A percentile compares a stretch with the other conserved stretches of the same genome.
Evolutionary conservation across 2,329 filamentous ascomycete genomes (phyloP).

Genomic region (Trichoderma cornu-damae): DNA sequence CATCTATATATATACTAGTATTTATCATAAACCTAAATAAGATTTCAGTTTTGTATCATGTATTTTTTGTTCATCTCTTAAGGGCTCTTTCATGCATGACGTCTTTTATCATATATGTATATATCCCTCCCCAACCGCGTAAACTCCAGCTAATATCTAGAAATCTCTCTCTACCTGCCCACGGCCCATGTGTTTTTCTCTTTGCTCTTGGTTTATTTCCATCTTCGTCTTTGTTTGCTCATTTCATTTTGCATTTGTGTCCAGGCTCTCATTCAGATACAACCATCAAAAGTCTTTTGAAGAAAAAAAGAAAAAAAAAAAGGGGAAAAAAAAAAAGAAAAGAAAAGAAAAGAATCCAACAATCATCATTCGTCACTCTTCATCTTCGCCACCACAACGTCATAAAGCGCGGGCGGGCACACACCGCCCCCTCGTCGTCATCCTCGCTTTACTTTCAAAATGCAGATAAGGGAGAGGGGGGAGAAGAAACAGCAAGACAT

Average conservation of each 20-base stretch:
- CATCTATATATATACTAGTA: background rate
- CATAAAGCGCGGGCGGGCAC: background rate
- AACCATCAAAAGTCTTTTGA: slow-evolving; percentile 1
- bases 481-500: slow-evolving; percentile 4
- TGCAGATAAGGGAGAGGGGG: slow-evolving; percentile 7
- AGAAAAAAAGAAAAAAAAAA: slow-evolving; percentile 20
- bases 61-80: slow-evolving; percentile 13
- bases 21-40: background rate
- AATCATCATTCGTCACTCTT: slow-evolving; percentile 19
- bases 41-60: slow-evolving; percentile 4
- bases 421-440: background rate
- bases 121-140: slow-evolving; percentile 3
- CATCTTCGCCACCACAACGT: slow-evolving; percentile 6
- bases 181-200: background rate
- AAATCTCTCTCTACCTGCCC: background rate
- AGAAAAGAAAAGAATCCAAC: slow-evolving; percentile 23
- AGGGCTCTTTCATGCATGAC: slow-evolving; percentile 15
- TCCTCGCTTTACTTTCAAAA: slow-evolving; percentile 19
- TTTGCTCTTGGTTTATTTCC: slow-evolving; percentile 4
- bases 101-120: slow-evolving; percentile 18
- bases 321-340: slow-evolving; percentile 20
- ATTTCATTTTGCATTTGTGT: slow-evolving; percentile 1
- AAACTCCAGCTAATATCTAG: slow-evolving; percentile 13
- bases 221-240: slow-evolving; percentile 7
- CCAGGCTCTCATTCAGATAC: background rate